A percentile compares a stretch with the other conserved stretches of the same genome.
phyloP scores from a whole-genome alignment of 2,329 filamentous ascomycete genomes.

The Neonectria ditissima region DNA sequence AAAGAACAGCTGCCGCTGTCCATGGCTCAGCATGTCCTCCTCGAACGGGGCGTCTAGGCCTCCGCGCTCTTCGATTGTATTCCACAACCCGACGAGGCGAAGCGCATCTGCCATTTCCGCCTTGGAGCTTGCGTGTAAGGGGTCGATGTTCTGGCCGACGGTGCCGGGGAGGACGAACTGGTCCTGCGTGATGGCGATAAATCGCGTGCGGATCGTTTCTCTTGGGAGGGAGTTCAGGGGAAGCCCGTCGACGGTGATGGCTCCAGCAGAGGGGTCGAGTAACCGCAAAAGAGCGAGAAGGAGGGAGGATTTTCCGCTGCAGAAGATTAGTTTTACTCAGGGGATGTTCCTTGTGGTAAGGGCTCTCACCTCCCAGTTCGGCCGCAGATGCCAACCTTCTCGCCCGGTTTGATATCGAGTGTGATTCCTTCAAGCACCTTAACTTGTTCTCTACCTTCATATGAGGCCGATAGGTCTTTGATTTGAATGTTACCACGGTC shows the following conservation, averaged over 20 bases:
- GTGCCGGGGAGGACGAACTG: constrained; percentile 60
- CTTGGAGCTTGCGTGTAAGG: constrained; percentile 48
- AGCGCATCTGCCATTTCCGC: constrained; percentile 55
- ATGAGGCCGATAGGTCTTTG: constrained; percentile 44
- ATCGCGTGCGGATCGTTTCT: constrained; percentile 55
- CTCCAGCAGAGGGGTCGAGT: constrained; percentile 53
- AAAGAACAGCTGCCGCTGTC: constrained; percentile 64
- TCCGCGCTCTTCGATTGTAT: constrained; percentile 52
- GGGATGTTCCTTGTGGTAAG: constrained; percentile 13
- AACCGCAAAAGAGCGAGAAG: constrained; percentile 61
- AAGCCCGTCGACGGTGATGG: constrained; percentile 58
- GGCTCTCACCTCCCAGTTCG: constrained; percentile 55
- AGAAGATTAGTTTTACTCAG: constrained; percentile 1
- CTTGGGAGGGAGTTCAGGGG: constrained; percentile 55
- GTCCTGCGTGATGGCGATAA: constrained; percentile 64
- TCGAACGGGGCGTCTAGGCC: constrained; percentile 53
- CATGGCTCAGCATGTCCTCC: constrained; percentile 54
- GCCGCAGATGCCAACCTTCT: constrained; percentile 65
- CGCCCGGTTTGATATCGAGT: constrained; percentile 49
- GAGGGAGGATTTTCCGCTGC: constrained; percentile 64
- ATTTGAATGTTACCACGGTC: constrained; percentile 45
- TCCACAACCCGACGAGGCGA: constrained; percentile 56
- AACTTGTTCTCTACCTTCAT: constrained; percentile 31
- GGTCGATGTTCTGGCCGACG: constrained; percentile 62
- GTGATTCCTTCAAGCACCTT: constrained; percentile 40